These are phyloP conservation scores for Camelina laxa DNA, from an alignment of 345 rosid species.

Conservation along the genomic window DNA sequence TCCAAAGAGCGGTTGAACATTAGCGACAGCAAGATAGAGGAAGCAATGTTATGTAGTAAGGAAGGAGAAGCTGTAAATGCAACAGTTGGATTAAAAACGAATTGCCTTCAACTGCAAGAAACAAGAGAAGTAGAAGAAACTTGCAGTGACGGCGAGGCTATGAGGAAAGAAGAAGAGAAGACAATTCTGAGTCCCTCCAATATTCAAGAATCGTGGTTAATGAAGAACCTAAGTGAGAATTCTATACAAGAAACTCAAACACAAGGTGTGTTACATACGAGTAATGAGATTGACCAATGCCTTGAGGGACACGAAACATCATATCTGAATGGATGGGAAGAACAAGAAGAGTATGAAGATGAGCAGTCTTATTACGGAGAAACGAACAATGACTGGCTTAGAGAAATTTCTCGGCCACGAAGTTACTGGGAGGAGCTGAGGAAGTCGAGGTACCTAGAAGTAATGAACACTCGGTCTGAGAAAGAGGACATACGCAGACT, in stretches of 20 bases:
- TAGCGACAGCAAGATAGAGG: slow-evolving; percentile 12
- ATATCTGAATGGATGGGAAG: slow-evolving; percentile 47
- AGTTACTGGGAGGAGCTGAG: slow-evolving; percentile 86
- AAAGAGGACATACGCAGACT: slow-evolving; percentile 74
- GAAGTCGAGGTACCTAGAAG: slow-evolving; percentile 70
- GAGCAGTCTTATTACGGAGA: slow-evolving; percentile 39
- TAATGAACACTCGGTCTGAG: slow-evolving; percentile 54
- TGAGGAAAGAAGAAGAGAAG: slow-evolving; percentile 10
- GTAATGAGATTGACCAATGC: slow-evolving; percentile 6
- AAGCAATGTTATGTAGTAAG: slow-evolving; percentile 24
- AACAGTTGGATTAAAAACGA: background rate
- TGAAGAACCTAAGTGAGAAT: background rate
- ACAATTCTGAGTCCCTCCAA: background rate
- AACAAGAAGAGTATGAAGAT: slow-evolving; percentile 46
- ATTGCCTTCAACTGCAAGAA: slow-evolving; percentile 32
- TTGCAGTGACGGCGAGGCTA: slow-evolving; percentile 14
- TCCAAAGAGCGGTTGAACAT: slow-evolving; percentile 3
- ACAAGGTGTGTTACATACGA: background rate
- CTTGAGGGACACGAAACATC: slow-evolving; percentile 40
- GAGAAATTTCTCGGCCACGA: slow-evolving; percentile 74
- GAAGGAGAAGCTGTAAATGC: slow-evolving; percentile 14
- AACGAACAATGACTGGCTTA: slow-evolving; percentile 63
- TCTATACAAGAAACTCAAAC: slow-evolving; percentile 8
- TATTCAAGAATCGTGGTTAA: slow-evolving; percentile 1
- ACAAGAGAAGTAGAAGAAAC: slow-evolving; percentile 18